Conservation (phyloP, 192 early-diverging fungal genomes). For the Coemansia sp. region DNA sequence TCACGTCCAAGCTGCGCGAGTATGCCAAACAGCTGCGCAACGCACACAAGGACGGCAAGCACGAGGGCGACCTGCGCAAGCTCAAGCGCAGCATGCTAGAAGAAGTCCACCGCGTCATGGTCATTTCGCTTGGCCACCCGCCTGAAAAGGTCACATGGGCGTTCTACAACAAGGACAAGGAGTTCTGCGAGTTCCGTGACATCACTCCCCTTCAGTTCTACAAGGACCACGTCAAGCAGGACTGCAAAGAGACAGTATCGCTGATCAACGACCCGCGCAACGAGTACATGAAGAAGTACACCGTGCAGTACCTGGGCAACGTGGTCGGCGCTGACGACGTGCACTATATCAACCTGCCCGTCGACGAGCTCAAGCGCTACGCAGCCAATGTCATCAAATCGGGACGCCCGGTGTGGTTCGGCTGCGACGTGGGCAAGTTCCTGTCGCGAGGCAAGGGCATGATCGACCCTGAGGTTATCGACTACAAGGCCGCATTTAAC, state of each 20-base stretch:
- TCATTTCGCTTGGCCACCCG: conserved; percentile 71
- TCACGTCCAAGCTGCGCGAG: conserved; percentile 68
- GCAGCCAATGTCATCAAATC: conserved; percentile 60
- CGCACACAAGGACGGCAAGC: conserved; percentile 48
- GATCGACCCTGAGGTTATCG: conserved; percentile 63
- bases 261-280: conserved; percentile 78
- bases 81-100: conserved; percentile 62
- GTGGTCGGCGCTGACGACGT: conserved; percentile 65
- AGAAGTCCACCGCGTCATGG: conserved; percentile 69
- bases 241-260: conserved; percentile 64
- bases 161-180: conserved; percentile 71
- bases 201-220: conserved; percentile 67
- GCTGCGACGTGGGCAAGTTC: conserved; percentile 74
- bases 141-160: conserved; percentile 67
- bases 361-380: conserved; percentile 60
- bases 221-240: conserved; percentile 57
- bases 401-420: conserved; percentile 74
- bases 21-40: conserved; percentile 64
- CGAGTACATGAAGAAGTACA: conserved; percentile 61
- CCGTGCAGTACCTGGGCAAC: conserved; percentile 73
- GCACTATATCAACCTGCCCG: conserved; percentile 66
- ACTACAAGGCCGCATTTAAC: conserved; percentile 68
- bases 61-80: conserved; percentile 47
- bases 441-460: conserved; percentile 56
- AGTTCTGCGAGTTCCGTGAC: conserved; percentile 57